phyloP scores from a whole-genome alignment of 2,329 filamentous ascomycete species.

The Fusarium annulatum region DNA sequence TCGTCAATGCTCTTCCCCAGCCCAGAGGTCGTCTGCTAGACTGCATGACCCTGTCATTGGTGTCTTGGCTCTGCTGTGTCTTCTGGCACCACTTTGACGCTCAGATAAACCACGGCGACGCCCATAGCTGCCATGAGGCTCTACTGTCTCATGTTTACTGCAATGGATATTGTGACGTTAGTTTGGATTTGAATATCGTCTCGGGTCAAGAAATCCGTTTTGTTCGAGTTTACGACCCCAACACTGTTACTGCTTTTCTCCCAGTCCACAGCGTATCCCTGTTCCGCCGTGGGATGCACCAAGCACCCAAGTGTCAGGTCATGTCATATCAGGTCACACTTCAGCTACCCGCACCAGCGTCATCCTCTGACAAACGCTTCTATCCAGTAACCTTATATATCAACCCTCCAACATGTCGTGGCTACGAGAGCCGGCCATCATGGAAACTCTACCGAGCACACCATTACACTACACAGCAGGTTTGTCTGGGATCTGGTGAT shows the following conservation, averaged over 20 bases:
- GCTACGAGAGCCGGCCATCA: constrained; percentile 22
- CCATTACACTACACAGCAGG: constrained; percentile 5
- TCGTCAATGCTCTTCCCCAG: constrained; percentile 11
- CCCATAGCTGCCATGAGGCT: constrained; percentile 23
- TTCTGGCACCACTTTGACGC: constrained; percentile 4
- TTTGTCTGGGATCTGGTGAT: constrained; percentile 26
- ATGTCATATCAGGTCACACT: constrained; percentile 48
- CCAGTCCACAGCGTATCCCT: not conserved
- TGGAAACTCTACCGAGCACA: constrained; percentile 20
- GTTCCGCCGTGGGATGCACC: constrained; percentile 18
- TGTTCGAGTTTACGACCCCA: constrained; percentile 11
- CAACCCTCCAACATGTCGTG: constrained; percentile 40
- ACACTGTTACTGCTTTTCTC: not conserved
- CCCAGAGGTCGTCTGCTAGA: constrained; percentile 7
- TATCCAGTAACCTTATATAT: constrained; percentile 35
- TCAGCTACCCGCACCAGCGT: constrained; percentile 29
- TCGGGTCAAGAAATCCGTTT: constrained; percentile 16
- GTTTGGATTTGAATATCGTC: not conserved
- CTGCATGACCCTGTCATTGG: constrained; percentile 11
- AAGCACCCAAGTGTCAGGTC: constrained; percentile 43
- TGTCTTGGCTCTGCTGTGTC: constrained; percentile 7
- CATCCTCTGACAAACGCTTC: constrained; percentile 33
- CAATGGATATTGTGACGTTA: constrained; percentile 4
- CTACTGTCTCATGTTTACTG: constrained; percentile 22
- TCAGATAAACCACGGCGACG: constrained; percentile 2